Conservation (phyloP, 2,329 filamentous ascomycete species). For the Triangularia verruculosa region DNA sequence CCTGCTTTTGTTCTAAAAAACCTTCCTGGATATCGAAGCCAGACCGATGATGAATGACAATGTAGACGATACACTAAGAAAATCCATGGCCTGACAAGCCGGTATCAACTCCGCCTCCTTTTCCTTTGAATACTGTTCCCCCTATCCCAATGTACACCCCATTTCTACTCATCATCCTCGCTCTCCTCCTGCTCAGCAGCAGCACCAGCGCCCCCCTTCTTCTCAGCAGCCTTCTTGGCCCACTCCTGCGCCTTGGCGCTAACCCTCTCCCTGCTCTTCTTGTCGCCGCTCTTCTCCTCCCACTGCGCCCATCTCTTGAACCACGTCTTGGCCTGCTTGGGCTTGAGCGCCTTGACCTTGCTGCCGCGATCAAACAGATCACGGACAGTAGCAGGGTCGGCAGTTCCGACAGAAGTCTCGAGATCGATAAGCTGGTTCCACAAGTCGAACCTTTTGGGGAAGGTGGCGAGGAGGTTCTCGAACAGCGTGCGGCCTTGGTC, state of each 20-base stretch:
- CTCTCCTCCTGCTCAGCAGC: conserved; percentile 25
- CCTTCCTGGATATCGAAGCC: neutral
- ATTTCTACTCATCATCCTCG: conserved; percentile 27
- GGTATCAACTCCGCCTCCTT: neutral
- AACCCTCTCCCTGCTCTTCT: conserved; percentile 68
- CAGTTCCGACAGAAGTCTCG: conserved; percentile 56
- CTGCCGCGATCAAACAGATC: conserved; percentile 80
- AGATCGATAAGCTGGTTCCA: conserved; percentile 92
- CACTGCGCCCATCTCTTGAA: conserved; percentile 91
- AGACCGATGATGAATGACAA: neutral
- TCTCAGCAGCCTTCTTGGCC: conserved; percentile 51
- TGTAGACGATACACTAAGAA: neutral
- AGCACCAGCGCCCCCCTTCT: conserved; percentile 32
- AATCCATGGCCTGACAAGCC: neutral
- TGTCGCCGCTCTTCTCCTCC: conserved; percentile 72
- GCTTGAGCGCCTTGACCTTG: conserved; percentile 69
- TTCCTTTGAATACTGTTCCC: neutral
- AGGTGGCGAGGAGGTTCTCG: conserved; percentile 78
- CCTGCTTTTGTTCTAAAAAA: neutral
- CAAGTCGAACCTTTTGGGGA: conserved; percentile 84
- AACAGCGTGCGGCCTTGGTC: conserved; percentile 95
- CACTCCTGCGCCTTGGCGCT: conserved; percentile 69
- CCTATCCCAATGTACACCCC: neutral
- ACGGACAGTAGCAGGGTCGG: conserved; percentile 56
- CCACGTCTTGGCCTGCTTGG: conserved; percentile 77